Evolutionary conservation across 169 alveolate genomes (phyloP).

Genomic region (Cryptosporidium viatorum): DNA sequence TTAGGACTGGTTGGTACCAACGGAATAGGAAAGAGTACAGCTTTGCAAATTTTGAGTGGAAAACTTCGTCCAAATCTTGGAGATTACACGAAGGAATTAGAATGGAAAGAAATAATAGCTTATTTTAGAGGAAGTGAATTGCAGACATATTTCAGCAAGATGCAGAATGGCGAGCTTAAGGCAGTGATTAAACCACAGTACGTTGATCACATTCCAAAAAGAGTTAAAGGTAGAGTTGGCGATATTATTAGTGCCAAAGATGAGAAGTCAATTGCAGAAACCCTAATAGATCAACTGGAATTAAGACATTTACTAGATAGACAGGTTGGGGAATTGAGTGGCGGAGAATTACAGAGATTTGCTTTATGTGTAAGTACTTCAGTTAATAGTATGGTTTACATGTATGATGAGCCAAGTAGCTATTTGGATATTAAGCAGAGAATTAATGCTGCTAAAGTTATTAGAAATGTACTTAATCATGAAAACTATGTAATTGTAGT

Average conservation of each 20-base stretch:
- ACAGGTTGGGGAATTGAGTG: constrained; percentile 94
- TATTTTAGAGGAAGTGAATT: constrained; percentile 98
- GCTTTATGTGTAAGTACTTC: constrained; percentile 96
- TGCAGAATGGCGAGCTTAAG: constrained; percentile 94
- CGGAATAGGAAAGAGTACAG: constrained; percentile 99
- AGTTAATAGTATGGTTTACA: constrained; percentile 93
- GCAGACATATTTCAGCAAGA: constrained; percentile 94
- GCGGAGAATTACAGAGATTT: constrained; percentile 99
- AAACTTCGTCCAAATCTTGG: constrained; percentile 98
- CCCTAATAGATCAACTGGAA: constrained; percentile 89
- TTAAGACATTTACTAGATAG: constrained; percentile 93
- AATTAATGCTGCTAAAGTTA: constrained; percentile 94
- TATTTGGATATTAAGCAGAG: constrained; percentile 98
- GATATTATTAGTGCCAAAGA: constrained; percentile 92
- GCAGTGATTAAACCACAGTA: constrained; percentile 98
- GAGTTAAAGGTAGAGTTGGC: constrained; percentile 89
- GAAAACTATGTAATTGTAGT: constrained; percentile 96
- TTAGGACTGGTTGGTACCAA: constrained; percentile 91
- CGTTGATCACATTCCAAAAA: constrained; percentile 96
- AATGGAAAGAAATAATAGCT: constrained; percentile 95
- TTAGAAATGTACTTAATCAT: constrained; percentile 87
- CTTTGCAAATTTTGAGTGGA: constrained; percentile 95
- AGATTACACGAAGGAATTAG: constrained; percentile 94
- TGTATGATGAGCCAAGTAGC: constrained; percentile 99
- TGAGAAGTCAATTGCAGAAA: constrained; percentile 87